Evolutionary conservation across 192 early-diverging fungal genomes (phyloP), one percentile per base, ranked within the genome.

Genomic region (Coemansia furcata): DNA sequence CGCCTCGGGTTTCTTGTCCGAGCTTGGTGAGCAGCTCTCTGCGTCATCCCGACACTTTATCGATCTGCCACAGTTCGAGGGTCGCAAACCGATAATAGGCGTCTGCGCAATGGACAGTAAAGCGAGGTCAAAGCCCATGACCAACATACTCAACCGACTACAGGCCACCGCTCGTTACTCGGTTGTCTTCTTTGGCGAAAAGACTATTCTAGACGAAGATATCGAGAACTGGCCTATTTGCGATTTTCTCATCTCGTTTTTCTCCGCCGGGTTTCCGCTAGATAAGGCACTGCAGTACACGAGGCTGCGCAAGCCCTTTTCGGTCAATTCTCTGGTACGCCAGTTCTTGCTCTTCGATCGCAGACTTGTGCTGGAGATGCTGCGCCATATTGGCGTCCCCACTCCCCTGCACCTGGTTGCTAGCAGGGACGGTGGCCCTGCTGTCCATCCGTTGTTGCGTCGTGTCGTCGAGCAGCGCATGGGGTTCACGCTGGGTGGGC

Each of bases 181-280:
- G 63, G 89, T 92, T 12, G 84, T 96, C 39, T 91, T 97, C 64
- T 97, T 97, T 84, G 95, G 95, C 6, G 95, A 99, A 75, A 97
- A 99, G 75, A 93, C 95, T 10, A 95, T 99, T 64, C 82, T 97
- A 1, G 94, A 99, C 71, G 97, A 99, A 87, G 88, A 86, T 57
- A 87, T 95, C 8, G 88, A 90, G 40, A 85, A 89, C 62, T 97
- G 97, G 97, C 97, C 97, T 6, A 77, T 83, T 1, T 97, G 95
- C 83, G 95, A 99, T 79, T 95, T 97, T 74, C 87, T 99, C 59
- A 95, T 99, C 30, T 93, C 94, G 14, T 99, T 99, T 84, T 99
- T 97, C 81, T 97, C 95, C 9, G 73, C 70, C 19, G 95, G 94
- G 9, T 99, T 99, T 67, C 97, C 97, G 6, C 80, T 99, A 15